Evolutionary conservation across 1,284 basidiomycete genomes (phyloP).

Genomic region (Puccinia hordei): DNA sequence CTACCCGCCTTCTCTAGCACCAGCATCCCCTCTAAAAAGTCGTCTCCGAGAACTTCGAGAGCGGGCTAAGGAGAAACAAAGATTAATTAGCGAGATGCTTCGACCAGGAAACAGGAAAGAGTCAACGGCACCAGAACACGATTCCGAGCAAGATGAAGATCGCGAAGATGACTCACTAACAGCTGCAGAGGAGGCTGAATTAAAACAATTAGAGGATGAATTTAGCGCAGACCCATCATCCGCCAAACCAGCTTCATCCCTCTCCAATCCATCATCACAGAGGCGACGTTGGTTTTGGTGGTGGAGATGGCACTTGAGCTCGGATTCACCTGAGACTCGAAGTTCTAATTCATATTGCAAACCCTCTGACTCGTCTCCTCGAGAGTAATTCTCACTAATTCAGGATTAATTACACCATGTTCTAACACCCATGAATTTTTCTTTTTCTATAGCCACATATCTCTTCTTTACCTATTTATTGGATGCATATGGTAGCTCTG

Average conservation of each 20-base stretch:
- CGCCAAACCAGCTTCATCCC: background rate
- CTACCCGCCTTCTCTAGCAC: constrained; percentile 34
- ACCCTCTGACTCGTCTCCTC: background rate
- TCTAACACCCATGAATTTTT: background rate
- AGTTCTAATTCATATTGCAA: constrained; percentile 5
- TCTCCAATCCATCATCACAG: constrained; percentile 3
- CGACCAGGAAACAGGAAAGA: background rate
- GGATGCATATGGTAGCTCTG: too few species aligned
- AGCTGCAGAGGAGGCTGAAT: constrained; percentile 48
- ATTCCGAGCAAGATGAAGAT: constrained; percentile 6
- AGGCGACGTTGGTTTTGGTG: constrained; percentile 34
- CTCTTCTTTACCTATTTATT: too few species aligned
- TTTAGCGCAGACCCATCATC: constrained; percentile 30
- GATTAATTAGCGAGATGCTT: constrained; percentile 37
- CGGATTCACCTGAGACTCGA: background rate
- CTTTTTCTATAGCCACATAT: background rate
- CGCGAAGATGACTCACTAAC: constrained; percentile 32
- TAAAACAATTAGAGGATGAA: constrained; percentile 35
- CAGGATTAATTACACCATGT: background rate
- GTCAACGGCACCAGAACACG: background rate
- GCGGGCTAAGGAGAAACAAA: constrained; percentile 42
- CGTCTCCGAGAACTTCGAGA: constrained; percentile 34
- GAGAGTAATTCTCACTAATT: constrained; percentile 2
- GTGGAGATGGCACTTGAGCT: constrained; percentile 27
- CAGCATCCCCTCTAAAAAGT: constrained; percentile 28